Conservation (phyloP, 331 rosid genomes). For the Rosa hybrid region DNA sequence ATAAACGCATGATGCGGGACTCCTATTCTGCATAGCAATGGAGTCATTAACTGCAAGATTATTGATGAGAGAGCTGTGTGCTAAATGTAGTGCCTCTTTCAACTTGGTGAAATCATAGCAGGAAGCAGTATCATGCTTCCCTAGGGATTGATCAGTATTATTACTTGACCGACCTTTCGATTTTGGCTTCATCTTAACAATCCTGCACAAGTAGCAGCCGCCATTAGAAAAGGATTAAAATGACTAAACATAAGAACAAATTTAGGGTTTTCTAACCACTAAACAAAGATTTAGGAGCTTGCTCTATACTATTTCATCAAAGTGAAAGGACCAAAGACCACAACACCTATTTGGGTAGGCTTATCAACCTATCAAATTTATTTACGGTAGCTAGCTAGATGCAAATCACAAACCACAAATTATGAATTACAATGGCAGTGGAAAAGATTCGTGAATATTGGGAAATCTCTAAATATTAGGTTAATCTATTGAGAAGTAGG, state of each 20-base stretch:
- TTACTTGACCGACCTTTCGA: neutral
- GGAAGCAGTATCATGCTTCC: constrained; percentile 1
- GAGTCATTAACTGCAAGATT: neutral
- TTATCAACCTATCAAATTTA: neutral
- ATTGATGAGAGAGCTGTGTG: neutral
- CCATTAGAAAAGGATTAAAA: neutral
- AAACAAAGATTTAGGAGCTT: too few relatives aligned
- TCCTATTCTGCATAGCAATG: neutral
- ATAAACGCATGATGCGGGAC: neutral
- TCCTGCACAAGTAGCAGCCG: neutral
- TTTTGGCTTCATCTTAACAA: neutral
- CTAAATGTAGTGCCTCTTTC: neutral
- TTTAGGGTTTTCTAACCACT: neutral
- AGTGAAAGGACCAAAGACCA: too few relatives aligned
- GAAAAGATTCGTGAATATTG: too few relatives aligned
- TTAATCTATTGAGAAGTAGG: too few relatives aligned
- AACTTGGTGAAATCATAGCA: constrained; percentile 15
- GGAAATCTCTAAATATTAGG: too few relatives aligned
- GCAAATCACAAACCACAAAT: neutral
- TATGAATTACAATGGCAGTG: neutral
- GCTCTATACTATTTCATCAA: too few relatives aligned
- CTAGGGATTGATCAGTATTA: neutral
- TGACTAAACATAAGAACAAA: too few relatives aligned
- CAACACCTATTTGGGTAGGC: too few relatives aligned
- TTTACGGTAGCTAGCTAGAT: neutral